A percentile compares a stretch with the other conserved stretches of the same genome.
Conservation (phyloP, 106 monocot species). For the Narthecium ossifragum region DNA sequence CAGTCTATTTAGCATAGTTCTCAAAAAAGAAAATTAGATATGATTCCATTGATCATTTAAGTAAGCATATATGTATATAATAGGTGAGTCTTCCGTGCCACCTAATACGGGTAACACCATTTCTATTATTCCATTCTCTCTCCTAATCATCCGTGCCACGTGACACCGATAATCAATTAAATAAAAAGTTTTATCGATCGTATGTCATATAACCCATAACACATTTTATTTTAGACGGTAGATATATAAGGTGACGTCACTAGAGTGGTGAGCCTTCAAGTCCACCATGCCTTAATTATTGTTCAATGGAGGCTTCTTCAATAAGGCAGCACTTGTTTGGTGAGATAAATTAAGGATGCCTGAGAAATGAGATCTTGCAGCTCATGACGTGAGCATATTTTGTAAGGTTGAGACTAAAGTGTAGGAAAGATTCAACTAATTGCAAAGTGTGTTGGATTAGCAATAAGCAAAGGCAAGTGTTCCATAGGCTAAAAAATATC, state of each 20-base stretch:
- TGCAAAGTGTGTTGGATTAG: slow-evolving; percentile 10
- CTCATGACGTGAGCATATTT: background rate
- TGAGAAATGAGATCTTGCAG: slow-evolving; percentile 11
- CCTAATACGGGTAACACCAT: too few relatives aligned
- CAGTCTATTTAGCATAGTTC: too few relatives aligned
- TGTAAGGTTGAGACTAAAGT: background rate
- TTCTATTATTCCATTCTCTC: too few relatives aligned
- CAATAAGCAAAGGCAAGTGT: background rate
- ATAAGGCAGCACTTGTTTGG: background rate
- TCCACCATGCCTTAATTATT: background rate
- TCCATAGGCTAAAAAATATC: background rate
- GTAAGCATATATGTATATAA: too few relatives aligned
- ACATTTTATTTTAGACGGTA: too few relatives aligned
- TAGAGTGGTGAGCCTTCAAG: background rate
- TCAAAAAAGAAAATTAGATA: too few relatives aligned
- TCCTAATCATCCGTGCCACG: too few relatives aligned
- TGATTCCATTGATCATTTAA: too few relatives aligned
- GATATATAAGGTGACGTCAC: background rate
- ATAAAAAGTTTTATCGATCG: too few relatives aligned
- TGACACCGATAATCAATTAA: too few relatives aligned
- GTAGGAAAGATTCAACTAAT: background rate
- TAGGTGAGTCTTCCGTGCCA: too few relatives aligned
- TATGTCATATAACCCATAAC: too few relatives aligned
- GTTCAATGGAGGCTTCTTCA: background rate
- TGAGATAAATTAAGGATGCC: slow-evolving; percentile 1